Conservation (phyloP, 2,329 filamentous ascomycete species). For the Ceratocystis colombiana region DNA sequence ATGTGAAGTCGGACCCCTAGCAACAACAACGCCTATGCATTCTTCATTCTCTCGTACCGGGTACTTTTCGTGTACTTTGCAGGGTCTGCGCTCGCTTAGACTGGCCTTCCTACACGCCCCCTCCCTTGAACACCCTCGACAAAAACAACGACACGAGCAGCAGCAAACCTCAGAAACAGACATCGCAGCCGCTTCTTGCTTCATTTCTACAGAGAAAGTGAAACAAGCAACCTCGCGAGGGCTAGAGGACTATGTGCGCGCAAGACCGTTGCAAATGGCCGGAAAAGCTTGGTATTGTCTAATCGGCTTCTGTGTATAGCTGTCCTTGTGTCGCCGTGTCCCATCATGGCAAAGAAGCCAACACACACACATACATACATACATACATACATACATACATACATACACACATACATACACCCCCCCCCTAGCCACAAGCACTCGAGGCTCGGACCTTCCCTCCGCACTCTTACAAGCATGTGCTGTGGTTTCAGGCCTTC, state of each 20-base stretch:
- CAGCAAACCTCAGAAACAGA: background rate
- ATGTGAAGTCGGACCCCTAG: conserved; percentile 11
- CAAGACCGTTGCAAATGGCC: background rate
- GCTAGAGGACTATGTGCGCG: background rate
- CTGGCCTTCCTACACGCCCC: background rate
- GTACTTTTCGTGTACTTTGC: conserved; percentile 20
- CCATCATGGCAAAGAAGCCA: too few relatives aligned
- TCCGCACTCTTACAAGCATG: too few relatives aligned
- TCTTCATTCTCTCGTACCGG: conserved; percentile 9
- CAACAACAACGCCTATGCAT: background rate
- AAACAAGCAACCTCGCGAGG: background rate
- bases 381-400: too few relatives aligned
- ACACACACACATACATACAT: too few relatives aligned
- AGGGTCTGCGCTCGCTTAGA: conserved; percentile 7
- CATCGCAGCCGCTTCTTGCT: background rate
- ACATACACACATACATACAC: too few relatives aligned
- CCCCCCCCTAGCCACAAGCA: too few relatives aligned
- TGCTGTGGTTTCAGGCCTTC: too few relatives aligned
- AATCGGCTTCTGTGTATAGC: too few relatives aligned
- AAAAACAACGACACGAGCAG: background rate
- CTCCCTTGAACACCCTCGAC: background rate
- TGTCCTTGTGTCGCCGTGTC: too few relatives aligned
- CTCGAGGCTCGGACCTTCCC: too few relatives aligned
- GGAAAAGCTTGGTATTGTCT: conserved; percentile 2
- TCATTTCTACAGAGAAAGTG: background rate